Percentiles rank a stretch among this genome's conserved stretches.
These are phyloP conservation scores for Hysterium pulicare DNA, from an alignment of 2,329 filamentous ascomycete species.

Conservation along the genomic window DNA sequence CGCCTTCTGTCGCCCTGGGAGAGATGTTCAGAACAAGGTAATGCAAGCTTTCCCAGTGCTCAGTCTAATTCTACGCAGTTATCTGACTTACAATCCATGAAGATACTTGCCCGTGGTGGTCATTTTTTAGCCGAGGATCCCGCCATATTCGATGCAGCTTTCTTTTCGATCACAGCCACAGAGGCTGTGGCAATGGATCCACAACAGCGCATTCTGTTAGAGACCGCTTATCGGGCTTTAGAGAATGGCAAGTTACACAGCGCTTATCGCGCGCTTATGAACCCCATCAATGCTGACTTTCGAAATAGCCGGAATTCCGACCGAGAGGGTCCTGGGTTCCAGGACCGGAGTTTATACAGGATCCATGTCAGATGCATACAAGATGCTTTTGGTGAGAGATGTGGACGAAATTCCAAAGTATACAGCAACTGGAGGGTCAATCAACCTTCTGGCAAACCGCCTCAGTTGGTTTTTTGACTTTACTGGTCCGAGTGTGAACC, in stretches of 20 bases:
- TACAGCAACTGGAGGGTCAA: background rate
- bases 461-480: conserved; percentile 1
- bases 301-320: conserved; percentile 2
- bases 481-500: background rate
- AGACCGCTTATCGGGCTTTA: conserved; percentile 23
- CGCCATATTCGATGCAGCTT: conserved; percentile 19
- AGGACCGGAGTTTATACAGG: conserved; percentile 2
- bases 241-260: conserved; percentile 19
- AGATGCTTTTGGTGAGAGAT: background rate
- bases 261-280: background rate
- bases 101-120: conserved; percentile 5
- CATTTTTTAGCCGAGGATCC: conserved; percentile 20
- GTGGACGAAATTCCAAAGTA: background rate
- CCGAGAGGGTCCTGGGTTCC: conserved; percentile 2
- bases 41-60: no score
- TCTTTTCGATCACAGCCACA: conserved; percentile 16
- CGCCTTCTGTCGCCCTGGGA: conserved; percentile 5
- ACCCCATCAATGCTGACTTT: background rate
- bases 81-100: no score
- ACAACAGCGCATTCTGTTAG: conserved; percentile 21
- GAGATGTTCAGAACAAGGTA: no score
- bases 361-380: background rate
- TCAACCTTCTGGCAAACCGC: conserved; percentile 4
- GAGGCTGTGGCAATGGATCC: conserved; percentile 26
- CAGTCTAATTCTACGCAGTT: no score